A percentile compares a stretch with the other conserved stretches of the same genome.
phyloP scores from a whole-genome alignment of 768 basidiomycete species.

The Myochromella boudieri region DNA sequence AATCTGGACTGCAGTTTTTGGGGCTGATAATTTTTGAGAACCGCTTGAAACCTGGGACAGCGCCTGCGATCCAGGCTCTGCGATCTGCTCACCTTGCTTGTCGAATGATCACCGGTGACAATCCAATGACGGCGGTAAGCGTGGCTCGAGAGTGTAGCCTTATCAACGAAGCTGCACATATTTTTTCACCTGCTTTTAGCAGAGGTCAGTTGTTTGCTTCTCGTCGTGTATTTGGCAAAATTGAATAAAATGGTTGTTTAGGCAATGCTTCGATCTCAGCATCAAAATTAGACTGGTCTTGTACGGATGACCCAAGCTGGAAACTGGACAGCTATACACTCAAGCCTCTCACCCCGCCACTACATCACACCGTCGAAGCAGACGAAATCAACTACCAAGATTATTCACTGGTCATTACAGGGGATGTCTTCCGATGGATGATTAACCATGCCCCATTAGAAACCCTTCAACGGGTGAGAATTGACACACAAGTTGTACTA shows the following conservation, averaged over 20 bases:
- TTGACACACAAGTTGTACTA: neutral
- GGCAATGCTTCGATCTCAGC: conserved; percentile 51
- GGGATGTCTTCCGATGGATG: conserved; percentile 98
- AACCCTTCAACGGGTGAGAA: conserved; percentile 84
- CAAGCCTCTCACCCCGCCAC: conserved; percentile 71
- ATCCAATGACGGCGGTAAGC: conserved; percentile 93
- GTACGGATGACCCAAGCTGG: conserved; percentile 84
- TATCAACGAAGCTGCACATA: conserved; percentile 84
- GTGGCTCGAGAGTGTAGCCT: conserved; percentile 93
- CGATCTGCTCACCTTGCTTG: conserved; percentile 90
- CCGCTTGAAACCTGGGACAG: conserved; percentile 89
- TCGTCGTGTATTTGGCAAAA: neutral
- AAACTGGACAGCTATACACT: conserved; percentile 88
- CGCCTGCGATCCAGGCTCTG: conserved; percentile 86
- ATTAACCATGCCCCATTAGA: conserved; percentile 92
- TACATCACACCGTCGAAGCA: conserved; percentile 67
- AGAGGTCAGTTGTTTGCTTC: conserved; percentile 48
- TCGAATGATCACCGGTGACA: conserved; percentile 98
- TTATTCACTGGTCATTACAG: conserved; percentile 89
- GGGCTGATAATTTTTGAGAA: conserved; percentile 98
- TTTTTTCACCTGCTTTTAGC: conserved; percentile 81
- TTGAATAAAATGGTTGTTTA: conserved; percentile 22
- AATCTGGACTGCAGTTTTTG: conserved; percentile 85
- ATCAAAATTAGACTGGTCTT: conserved; percentile 84
- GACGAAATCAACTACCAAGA: conserved; percentile 80